These are phyloP conservation scores for Pleodorina starrii DNA, from an alignment of 139 green algal species.

Conservation along the genomic window DNA sequence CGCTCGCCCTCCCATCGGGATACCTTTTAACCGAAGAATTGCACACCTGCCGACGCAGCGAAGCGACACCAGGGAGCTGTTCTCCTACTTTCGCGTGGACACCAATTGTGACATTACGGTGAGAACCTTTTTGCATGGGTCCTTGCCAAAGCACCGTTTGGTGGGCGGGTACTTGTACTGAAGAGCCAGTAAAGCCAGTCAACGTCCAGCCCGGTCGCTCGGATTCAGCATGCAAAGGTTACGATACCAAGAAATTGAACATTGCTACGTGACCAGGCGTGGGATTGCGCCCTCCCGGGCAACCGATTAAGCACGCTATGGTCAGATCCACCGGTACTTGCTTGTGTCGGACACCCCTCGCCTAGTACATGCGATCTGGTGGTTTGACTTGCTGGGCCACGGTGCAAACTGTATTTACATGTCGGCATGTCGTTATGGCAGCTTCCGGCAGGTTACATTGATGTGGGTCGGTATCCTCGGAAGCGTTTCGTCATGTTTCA, in stretches of 20 bases:
- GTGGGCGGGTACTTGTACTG: no score
- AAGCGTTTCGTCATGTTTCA: not conserved
- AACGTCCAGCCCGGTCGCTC: not conserved
- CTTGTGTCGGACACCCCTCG: not conserved
- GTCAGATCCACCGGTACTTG: not conserved
- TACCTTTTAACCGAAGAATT: not conserved
- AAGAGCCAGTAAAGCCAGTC: not conserved
- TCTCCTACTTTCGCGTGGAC: constrained; percentile 10
- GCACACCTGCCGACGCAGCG: not conserved
- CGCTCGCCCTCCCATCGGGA: not conserved
- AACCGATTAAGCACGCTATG: not conserved
- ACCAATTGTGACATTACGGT: constrained; percentile 13
- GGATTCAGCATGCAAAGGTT: not conserved
- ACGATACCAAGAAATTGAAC: not conserved
- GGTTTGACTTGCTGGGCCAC: not conserved
- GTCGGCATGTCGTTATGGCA: not conserved
- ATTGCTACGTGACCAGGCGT: not conserved
- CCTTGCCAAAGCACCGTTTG: no score
- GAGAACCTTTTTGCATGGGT: not conserved
- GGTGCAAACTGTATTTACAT: not conserved
- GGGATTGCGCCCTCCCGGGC: not conserved
- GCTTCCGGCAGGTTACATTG: not conserved
- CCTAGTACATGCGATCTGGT: not conserved
- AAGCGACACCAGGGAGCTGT: not conserved
- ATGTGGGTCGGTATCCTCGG: not conserved